phyloP scores from a whole-genome alignment of 805 yeast genomes.

The Zygosaccharomyces rouxii region DNA sequence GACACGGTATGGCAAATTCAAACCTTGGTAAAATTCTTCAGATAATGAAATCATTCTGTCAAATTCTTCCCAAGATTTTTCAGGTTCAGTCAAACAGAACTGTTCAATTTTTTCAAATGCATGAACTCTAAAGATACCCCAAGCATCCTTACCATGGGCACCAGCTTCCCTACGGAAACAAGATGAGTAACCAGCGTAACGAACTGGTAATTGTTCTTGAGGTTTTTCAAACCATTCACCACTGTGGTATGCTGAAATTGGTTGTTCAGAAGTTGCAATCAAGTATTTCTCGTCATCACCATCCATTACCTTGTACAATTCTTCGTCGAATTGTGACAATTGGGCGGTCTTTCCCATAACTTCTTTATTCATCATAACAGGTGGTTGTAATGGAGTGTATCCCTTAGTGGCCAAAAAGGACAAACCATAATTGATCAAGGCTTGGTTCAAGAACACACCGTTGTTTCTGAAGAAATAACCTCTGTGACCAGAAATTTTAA shows the following conservation, averaged over 20 bases:
- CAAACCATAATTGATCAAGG: slow-evolving; percentile 93
- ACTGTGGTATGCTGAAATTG: slow-evolving; percentile 95
- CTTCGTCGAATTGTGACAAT: slow-evolving; percentile 96
- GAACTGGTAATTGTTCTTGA: slow-evolving; percentile 89
- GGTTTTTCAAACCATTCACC: slow-evolving; percentile 99
- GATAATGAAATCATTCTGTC: slow-evolving; percentile 89
- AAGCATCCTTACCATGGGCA: slow-evolving; percentile 97
- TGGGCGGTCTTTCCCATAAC: slow-evolving; percentile 99
- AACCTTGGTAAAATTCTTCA: slow-evolving; percentile 88
- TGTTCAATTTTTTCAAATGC: slow-evolving; percentile 98
- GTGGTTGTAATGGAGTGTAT: slow-evolving; percentile 92
- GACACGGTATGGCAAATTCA: slow-evolving; percentile 92
- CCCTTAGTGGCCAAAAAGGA: slow-evolving; percentile 72
- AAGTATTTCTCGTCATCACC: slow-evolving; percentile 97
- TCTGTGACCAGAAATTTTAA: slow-evolving; percentile 95
- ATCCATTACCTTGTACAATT: slow-evolving; percentile 91
- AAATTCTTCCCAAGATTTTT: slow-evolving; percentile 95
- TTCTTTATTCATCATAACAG: slow-evolving; percentile 99
- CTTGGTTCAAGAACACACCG: slow-evolving; percentile 98
- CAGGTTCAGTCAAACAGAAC: slow-evolving; percentile 93
- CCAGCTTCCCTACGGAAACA: slow-evolving; percentile 99
- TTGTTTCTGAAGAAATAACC: slow-evolving; percentile 92
- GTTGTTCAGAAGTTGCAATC: slow-evolving; percentile 98
- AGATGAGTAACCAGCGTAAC: slow-evolving; percentile 96
- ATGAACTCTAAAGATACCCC: slow-evolving; percentile 99